Percentiles rank a stretch among this genome's conserved stretches.
Evolutionary conservation across 1,284 basidiomycete genomes (phyloP).

Genomic region (Hemileia vastatrix): DNA sequence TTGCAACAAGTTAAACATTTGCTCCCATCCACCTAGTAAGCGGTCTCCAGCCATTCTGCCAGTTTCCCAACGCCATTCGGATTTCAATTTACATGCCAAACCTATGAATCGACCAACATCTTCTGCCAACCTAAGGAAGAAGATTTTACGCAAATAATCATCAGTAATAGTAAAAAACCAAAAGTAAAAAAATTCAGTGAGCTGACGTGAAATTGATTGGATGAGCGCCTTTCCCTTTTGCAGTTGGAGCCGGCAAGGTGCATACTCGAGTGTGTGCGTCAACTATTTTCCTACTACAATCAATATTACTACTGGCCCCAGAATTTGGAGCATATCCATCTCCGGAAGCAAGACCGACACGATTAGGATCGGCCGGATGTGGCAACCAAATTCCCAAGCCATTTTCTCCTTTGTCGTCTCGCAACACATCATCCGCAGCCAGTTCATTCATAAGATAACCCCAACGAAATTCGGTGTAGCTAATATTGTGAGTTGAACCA

Average conservation of each 20-base stretch:
- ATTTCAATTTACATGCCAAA: slow-evolving; percentile 9
- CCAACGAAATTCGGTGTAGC: slow-evolving; percentile 14
- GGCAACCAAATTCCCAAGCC: slow-evolving; percentile 14
- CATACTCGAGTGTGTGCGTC: not conserved
- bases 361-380: too few species aligned
- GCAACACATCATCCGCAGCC: slow-evolving; percentile 3
- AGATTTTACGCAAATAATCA: not conserved
- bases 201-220: too few species aligned
- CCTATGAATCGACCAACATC: not conserved
- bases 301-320: not conserved
- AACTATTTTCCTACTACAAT: not conserved
- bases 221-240: slow-evolving; percentile 11
- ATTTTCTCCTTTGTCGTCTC: slow-evolving; percentile 4
- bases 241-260: not conserved
- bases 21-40: slow-evolving; percentile 13
- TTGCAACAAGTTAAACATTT: slow-evolving; percentile 2
- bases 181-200: not conserved
- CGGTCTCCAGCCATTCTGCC: slow-evolving; percentile 15
- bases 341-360: too few species aligned
- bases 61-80: slow-evolving; percentile 3
- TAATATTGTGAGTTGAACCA: too few species aligned
- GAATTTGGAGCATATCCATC: too few species aligned
- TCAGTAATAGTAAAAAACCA: not conserved
- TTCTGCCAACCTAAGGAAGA: slow-evolving; percentile 2
- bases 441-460: slow-evolving; percentile 20